A percentile compares a stretch with the other conserved stretches of the same genome.
Conservation (phyloP, 371 early-diverging fungal species). For the Mucor indicus region DNA sequence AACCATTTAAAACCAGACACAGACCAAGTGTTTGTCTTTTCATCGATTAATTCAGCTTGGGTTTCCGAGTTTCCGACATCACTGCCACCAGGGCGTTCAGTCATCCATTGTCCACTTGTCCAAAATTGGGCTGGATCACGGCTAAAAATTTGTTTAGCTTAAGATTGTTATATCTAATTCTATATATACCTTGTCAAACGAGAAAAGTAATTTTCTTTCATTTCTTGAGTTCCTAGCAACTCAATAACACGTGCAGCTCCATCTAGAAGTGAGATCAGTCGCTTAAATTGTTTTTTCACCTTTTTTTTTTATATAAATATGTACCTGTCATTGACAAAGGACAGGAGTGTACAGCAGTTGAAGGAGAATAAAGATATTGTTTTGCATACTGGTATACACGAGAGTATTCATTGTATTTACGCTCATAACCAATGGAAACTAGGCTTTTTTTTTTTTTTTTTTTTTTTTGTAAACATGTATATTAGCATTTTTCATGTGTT, state of each 20-base stretch:
- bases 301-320: neutral
- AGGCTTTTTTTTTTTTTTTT: constrained; percentile 20
- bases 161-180: neutral
- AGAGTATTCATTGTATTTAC: constrained; percentile 46
- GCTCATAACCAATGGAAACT: constrained; percentile 63
- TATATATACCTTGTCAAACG: constrained; percentile 35
- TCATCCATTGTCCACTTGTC: constrained; percentile 79
- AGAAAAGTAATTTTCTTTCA: constrained; percentile 45
- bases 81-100: constrained; percentile 69
- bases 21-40: constrained; percentile 39
- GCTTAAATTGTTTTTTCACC: no score
- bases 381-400: constrained; percentile 69
- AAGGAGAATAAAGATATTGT: constrained; percentile 56
- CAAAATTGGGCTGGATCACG: constrained; percentile 58
- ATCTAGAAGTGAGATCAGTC: constrained; percentile 36
- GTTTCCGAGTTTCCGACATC: constrained; percentile 56
- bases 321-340: constrained; percentile 69
- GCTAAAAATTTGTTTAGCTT: constrained; percentile 12
- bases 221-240: constrained; percentile 44
- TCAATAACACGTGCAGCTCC: constrained; percentile 65
- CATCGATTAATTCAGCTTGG: constrained; percentile 43
- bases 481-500: no score
- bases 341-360: constrained; percentile 56
- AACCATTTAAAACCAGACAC: constrained; percentile 77
- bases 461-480: neutral